Evolutionary conservation across 225 moss, liverwort and hornwort genomes (phyloP), one percentile per base, ranked within the genome.

Genomic region (Bryum argenteum): DNA sequence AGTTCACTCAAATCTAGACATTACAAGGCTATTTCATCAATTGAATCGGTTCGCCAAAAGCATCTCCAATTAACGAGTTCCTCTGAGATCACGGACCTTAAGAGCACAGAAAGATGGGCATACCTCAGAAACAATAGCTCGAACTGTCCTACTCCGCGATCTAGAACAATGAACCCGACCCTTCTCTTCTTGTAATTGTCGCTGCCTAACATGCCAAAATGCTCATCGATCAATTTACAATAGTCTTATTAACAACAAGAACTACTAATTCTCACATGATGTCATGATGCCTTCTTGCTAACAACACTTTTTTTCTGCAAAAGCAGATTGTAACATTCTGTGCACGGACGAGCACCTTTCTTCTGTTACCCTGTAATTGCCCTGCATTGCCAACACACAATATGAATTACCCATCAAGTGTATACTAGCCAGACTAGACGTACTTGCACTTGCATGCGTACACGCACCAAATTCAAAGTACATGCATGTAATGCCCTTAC

Each of bases 81-180:
- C 21, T 33, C 21, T 17, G 33, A 5, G 48, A 65, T 57, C 53
- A 61, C 10, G 21, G 71, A 63, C 26, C 55, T 23, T 66, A 70
- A 11, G 41, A 56, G 26, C 50, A 47, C 17, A 71, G 68, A 58
- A 53, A 68, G 54, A 40, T 67, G 33, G 24, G 24, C 57, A 72
- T 44, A 92, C 95, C 92, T 96, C 95, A 60, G 88, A 82, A 76
- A 96, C 62, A 56, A 93, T 79, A 57, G 70, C 43, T 65, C 85
- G 86, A 45, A 88, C 93, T 65, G 77, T 84, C 79, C 93, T 93
- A 82, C 93, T 93, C 74, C 96, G 89, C 67, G 88, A 72, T 77
- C 96, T 86, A 50, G 96, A 96, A 80, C 96, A 96, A 79, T 90
- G 91, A 70, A 96, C 87, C 76, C 83, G 78, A 42, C 66, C 83